A percentile compares a stretch with the other conserved stretches of the same genome.
Conservation (phyloP, 202 grass and related monocot genomes). For the Carex sylvatica region DNA sequence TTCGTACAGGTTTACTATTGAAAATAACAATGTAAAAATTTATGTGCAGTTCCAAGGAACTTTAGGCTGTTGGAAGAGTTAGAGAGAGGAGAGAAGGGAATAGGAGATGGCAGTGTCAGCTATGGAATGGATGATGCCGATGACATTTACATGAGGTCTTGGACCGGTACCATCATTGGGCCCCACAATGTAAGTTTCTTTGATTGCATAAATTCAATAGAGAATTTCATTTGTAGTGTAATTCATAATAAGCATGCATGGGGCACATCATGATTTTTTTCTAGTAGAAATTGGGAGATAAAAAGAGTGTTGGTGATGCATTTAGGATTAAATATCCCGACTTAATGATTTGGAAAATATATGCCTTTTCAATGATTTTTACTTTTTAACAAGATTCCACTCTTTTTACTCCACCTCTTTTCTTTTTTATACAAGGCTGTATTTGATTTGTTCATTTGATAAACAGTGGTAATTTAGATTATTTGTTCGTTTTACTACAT, state of each 20-base stretch:
- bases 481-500: no score
- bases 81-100: constrained; percentile 69
- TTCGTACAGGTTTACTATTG: neutral
- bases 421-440: neutral
- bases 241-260: neutral
- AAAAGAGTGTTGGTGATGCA: neutral
- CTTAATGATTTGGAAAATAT: neutral
- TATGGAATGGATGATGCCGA: constrained; percentile 82
- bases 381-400: neutral
- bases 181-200: constrained; percentile 62
- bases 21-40: neutral
- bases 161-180: constrained; percentile 74
- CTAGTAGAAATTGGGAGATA: neutral
- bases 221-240: neutral
- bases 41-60: constrained; percentile 56
- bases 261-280: neutral
- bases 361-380: neutral
- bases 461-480: no score
- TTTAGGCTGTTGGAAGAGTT: constrained; percentile 73
- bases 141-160: constrained; percentile 73
- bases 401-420: neutral
- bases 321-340: neutral
- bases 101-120: constrained; percentile 76
- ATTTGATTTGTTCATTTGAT: no score
- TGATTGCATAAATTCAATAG: neutral